Conservation (phyloP, 2,329 filamentous ascomycete genomes). For the Phaeosphaeriaceae sp. region DNA sequence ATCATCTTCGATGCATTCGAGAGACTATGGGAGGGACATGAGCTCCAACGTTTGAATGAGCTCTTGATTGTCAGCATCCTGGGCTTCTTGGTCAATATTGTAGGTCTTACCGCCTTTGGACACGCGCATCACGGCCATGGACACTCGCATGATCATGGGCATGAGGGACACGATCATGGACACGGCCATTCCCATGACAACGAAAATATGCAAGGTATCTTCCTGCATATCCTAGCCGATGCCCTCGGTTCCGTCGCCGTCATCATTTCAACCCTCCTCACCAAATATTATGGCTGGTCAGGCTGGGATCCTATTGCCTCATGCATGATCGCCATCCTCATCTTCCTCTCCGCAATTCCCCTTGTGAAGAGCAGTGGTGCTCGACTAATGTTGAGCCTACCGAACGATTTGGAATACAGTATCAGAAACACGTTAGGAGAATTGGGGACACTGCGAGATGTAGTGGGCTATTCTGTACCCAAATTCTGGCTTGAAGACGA, state of each 20-base stretch:
- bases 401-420: slow-evolving; percentile 84
- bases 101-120: slow-evolving; percentile 86
- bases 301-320: slow-evolving; percentile 96
- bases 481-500: slow-evolving; percentile 91
- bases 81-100: slow-evolving; percentile 86
- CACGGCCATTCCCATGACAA: slow-evolving; percentile 73
- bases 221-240: slow-evolving; percentile 92
- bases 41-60: slow-evolving; percentile 84
- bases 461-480: slow-evolving; percentile 83
- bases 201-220: slow-evolving; percentile 98
- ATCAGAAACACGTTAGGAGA: slow-evolving; percentile 86
- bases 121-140: slow-evolving; percentile 65
- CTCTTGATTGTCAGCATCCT: slow-evolving; percentile 86
- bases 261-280: slow-evolving; percentile 87
- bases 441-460: slow-evolving; percentile 80
- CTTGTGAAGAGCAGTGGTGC: slow-evolving; percentile 85
- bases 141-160: slow-evolving; percentile 48
- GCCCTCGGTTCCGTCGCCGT: slow-evolving; percentile 94
- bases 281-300: slow-evolving; percentile 86
- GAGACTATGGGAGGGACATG: slow-evolving; percentile 79
- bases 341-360: slow-evolving; percentile 89
- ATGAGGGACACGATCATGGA: slow-evolving; percentile 37
- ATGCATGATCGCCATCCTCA: slow-evolving; percentile 89
- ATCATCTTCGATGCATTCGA: slow-evolving; percentile 96
- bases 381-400: slow-evolving; percentile 81